Evolutionary conservation across 2,329 filamentous ascomycete genomes (phyloP).

Genomic region (Immersiporthe knoxdaviesiana): DNA sequence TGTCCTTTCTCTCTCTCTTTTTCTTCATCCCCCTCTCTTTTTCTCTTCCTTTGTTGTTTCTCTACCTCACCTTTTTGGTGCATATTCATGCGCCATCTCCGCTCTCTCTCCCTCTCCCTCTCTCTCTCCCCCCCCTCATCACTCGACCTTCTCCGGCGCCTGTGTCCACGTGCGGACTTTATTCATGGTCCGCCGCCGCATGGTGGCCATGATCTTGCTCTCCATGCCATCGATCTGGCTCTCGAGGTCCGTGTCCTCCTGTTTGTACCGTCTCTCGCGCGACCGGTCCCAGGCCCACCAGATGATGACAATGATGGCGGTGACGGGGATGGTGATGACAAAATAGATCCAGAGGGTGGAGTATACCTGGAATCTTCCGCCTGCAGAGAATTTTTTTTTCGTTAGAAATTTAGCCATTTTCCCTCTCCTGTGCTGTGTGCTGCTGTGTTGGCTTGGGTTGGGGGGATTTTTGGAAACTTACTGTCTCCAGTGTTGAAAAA

Average conservation of each 20-base stretch:
- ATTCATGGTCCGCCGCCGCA: constrained; percentile 60
- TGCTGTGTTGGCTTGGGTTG: no score
- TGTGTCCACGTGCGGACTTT: constrained; percentile 58
- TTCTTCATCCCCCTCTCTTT: neutral
- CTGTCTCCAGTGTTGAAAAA: constrained; percentile 65
- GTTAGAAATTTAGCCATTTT: no score
- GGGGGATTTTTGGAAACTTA: no score
- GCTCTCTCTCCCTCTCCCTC: neutral
- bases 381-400: constrained; percentile 25
- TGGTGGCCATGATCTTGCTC: constrained; percentile 57
- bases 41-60: no score
- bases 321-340: constrained; percentile 62
- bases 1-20: neutral
- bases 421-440: no score
- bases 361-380: constrained; percentile 49
- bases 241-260: constrained; percentile 57
- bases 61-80: neutral
- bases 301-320: constrained; percentile 54
- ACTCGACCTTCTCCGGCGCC: constrained; percentile 28
- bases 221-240: constrained; percentile 60
- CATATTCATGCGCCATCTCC: neutral
- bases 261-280: constrained; percentile 52
- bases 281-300: constrained; percentile 59
- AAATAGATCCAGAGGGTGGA: constrained; percentile 66
- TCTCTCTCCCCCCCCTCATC: neutral